These are phyloP conservation scores for Kwoniella botswanensis DNA, from an alignment of 768 basidiomycete species.

Conservation along the genomic window DNA sequence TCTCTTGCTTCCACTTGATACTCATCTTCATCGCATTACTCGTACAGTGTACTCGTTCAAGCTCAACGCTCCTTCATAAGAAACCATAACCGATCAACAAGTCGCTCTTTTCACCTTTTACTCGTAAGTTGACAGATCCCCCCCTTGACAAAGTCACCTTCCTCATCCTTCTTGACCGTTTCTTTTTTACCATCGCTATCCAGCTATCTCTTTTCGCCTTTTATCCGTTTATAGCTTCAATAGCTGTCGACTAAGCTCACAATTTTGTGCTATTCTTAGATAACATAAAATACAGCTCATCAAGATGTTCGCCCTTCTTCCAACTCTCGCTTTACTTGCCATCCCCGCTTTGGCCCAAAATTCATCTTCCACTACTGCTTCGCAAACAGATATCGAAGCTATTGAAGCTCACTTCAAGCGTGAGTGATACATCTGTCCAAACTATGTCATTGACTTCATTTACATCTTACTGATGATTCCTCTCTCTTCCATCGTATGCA, in stretches of 20 bases:
- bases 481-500: slow-evolving; percentile 10
- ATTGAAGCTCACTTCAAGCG: slow-evolving; percentile 33
- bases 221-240: background rate
- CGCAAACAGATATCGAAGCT: slow-evolving; percentile 18
- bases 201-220: too few species aligned
- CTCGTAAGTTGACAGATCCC: background rate
- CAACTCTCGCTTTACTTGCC: slow-evolving; percentile 28
- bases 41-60: background rate
- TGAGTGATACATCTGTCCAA: slow-evolving; percentile 12
- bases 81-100: background rate
- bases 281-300: slow-evolving; percentile 3
- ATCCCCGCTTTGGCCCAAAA: slow-evolving; percentile 22
- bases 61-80: background rate
- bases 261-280: background rate
- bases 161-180: background rate
- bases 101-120: slow-evolving; percentile 2
- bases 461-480: background rate
- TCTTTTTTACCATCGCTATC: background rate
- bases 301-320: slow-evolving; percentile 24
- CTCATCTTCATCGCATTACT: slow-evolving; percentile 2
- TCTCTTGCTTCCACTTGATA: background rate
- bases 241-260: background rate
- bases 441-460: background rate
- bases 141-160: background rate
- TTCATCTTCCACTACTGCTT: slow-evolving; percentile 13